phyloP scores from a whole-genome alignment of 768 basidiomycete genomes.

The Brasilioporus rufonigricans region DNA sequence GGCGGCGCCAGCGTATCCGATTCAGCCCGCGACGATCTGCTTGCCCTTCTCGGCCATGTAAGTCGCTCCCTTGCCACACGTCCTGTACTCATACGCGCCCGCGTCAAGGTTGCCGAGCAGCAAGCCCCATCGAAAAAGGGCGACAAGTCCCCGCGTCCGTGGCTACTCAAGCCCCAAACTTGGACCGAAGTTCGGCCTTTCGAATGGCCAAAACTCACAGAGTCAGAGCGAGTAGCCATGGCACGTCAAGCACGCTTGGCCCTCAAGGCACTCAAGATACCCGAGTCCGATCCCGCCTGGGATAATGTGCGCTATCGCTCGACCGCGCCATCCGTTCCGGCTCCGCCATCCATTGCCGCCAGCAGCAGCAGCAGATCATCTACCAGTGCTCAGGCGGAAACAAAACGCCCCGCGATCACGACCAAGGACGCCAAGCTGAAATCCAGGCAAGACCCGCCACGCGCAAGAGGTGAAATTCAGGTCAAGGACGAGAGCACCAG shows the following conservation, averaged over 20 bases:
- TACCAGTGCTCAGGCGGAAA: constrained; percentile 26
- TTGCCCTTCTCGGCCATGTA: constrained; percentile 52
- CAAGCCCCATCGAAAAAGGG: constrained; percentile 31
- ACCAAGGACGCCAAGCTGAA: constrained; percentile 48
- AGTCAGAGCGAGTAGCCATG: constrained; percentile 47
- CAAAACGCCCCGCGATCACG: constrained; percentile 46
- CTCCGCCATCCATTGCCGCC: constrained; percentile 18
- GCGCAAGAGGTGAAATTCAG: constrained; percentile 37
- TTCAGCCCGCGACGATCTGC: constrained; percentile 40
- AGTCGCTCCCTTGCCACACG: constrained; percentile 4
- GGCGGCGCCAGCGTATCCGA: constrained; percentile 39
- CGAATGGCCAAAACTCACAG: constrained; percentile 52
- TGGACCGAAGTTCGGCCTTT: constrained; percentile 74
- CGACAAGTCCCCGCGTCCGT: constrained; percentile 40
- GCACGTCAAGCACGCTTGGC: constrained; percentile 50
- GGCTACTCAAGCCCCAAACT: constrained; percentile 51
- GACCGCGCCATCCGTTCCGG: constrained; percentile 12
- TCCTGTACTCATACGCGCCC: neutral
- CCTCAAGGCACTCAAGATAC: constrained; percentile 51
- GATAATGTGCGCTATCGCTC: constrained; percentile 43
- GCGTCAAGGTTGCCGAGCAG: constrained; percentile 51
- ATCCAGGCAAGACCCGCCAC: constrained; percentile 21
- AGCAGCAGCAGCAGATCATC: constrained; percentile 24
- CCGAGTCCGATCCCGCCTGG: constrained; percentile 64
- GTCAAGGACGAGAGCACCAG: constrained; percentile 37